Evolutionary conservation across 23 red algal species (phyloP).

Genomic region (Gracilaria vermiculophylla): DNA sequence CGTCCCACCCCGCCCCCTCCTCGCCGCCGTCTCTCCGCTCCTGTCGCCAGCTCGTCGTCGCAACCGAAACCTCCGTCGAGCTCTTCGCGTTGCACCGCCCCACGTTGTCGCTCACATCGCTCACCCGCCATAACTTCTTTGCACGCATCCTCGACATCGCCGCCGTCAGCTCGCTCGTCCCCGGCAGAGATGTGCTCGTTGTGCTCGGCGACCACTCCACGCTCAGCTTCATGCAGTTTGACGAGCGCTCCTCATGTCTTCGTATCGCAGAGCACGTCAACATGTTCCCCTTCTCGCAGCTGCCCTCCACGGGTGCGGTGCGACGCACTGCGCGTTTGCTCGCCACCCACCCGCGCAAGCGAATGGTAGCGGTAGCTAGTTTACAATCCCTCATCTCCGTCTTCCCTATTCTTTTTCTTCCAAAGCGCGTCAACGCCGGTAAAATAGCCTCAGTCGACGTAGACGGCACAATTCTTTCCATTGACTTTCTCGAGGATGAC

Average conservation of each 20-base stretch:
- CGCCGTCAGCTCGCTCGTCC: conserved; percentile 34
- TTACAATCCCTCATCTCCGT: conserved; percentile 29
- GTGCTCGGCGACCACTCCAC: conserved; percentile 14
- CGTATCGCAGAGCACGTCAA: conserved; percentile 22
- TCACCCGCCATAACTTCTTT: conserved; percentile 25
- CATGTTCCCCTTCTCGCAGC: not conserved
- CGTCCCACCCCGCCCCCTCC: not conserved
- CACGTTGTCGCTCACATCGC: conserved; percentile 24
- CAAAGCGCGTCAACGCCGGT: conserved; percentile 49
- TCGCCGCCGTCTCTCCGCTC: conserved; percentile 29
- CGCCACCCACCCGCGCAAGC: conserved; percentile 48
- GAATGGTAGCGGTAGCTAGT: conserved; percentile 44
- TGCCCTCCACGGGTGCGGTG: not conserved
- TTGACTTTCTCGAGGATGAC: conserved; percentile 67
- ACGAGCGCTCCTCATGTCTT: conserved; percentile 19
- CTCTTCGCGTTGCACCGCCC: conserved; percentile 7
- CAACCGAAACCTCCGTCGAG: conserved; percentile 20
- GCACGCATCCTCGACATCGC: conserved; percentile 19
- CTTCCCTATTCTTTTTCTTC: conserved; percentile 53
- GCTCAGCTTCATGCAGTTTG: conserved; percentile 43
- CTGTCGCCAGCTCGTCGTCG: conserved; percentile 38
- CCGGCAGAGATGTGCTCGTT: conserved; percentile 48
- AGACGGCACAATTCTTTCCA: conserved; percentile 37
- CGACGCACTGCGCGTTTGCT: conserved; percentile 8
- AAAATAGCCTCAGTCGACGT: conserved; percentile 36